These are phyloP conservation scores for Scutellaria galericulata DNA, from an alignment of 257 asterid species.

Conservation along the genomic window DNA sequence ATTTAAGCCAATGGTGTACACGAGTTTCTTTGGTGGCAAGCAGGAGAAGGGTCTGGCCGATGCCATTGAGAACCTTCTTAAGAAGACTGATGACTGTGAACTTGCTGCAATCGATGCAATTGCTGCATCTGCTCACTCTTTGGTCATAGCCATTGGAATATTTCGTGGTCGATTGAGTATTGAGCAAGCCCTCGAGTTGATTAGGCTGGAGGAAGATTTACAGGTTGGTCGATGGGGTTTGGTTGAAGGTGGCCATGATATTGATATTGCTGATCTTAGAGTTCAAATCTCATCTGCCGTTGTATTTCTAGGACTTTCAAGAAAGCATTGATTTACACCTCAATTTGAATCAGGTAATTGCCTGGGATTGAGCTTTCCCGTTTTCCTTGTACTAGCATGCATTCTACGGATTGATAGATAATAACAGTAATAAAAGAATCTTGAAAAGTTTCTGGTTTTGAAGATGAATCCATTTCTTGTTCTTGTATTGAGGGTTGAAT, in stretches of 20 bases:
- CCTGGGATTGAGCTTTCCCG: conserved; percentile 23
- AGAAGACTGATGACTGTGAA: conserved; percentile 68
- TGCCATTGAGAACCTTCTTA: conserved; percentile 68
- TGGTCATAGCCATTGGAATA: conserved; percentile 74
- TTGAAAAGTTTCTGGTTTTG: conserved; percentile 3
- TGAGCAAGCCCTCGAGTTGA: conserved; percentile 82
- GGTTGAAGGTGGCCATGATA: conserved; percentile 99
- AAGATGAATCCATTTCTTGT: conserved; percentile 14
- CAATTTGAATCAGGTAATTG: conserved; percentile 34
- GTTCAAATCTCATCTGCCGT: conserved; percentile 84
- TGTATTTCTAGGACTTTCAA: conserved; percentile 84
- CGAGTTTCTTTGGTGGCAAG: conserved; percentile 87
- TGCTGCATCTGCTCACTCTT: conserved; percentile 88
- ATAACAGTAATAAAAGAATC: conserved; percentile 12
- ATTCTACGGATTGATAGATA: conserved; percentile 12
- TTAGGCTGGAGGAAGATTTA: conserved; percentile 93
- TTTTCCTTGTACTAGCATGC: conserved; percentile 13
- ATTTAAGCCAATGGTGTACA: conserved; percentile 65
- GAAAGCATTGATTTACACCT: conserved; percentile 48
- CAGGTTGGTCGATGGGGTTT: conserved; percentile 94
- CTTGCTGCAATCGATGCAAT: conserved; percentile 86
- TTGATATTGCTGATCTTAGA: conserved; percentile 93
- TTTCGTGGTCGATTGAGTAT: conserved; percentile 63
- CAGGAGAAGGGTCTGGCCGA: conserved; percentile 71
- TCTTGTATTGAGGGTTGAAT: background rate